Base-by-base conservation (phyloP, 192 early-diverging fungal genomes). In the Coemansia sp. region DNA sequence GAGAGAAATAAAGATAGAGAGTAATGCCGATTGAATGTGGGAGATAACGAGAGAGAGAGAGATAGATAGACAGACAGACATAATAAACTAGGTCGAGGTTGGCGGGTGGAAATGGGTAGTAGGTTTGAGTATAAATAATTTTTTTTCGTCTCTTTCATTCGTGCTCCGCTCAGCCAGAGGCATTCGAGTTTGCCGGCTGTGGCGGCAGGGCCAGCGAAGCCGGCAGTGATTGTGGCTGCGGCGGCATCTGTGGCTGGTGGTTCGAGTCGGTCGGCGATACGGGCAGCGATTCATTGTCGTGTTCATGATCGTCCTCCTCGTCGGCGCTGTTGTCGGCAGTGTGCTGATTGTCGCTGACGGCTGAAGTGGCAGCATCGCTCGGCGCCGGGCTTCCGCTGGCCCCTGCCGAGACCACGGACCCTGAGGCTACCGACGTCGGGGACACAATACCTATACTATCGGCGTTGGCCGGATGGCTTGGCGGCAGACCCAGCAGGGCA, bases 401-500 rank as follows among this genome's bases (percentile, higher is more conserved):
- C n/a, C n/a, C n/a, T n/a, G n/a, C 11, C 9, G 25, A 46, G 30
- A 47, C 53, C 24, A 54, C 52, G 10, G 19, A 48, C 10, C 46
- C 54, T 3, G 51, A 41, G 14, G 13, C 61, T 25, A 43, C 46
- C 13, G 15, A 11, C 4, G 40, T 21, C n/a, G 53, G 27, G 9
- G 18, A 24, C 14, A 40, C 2, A 6, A 66, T 24, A 6, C 58
- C 60, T 5, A 43, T 40, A 45, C 64, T 64, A 41, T 70, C 68
- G 5, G 59, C 67, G 15, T 55, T 64, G 11, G 61, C 68, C 13
- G 74, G 64, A 25, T 67, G 64, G 0, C 58, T 50, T 12, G 74
- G 74, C 53, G 74, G 53, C 47, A 78, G 30, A 7, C 45, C 61
- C 40, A 67, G 55, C 12, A 71, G 37, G n/a, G 17, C 57, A 34